These are phyloP conservation scores for Cutaneotrichosporon dermatis DNA, from an alignment of 1,284 basidiomycete species.

Conservation along the genomic window DNA sequence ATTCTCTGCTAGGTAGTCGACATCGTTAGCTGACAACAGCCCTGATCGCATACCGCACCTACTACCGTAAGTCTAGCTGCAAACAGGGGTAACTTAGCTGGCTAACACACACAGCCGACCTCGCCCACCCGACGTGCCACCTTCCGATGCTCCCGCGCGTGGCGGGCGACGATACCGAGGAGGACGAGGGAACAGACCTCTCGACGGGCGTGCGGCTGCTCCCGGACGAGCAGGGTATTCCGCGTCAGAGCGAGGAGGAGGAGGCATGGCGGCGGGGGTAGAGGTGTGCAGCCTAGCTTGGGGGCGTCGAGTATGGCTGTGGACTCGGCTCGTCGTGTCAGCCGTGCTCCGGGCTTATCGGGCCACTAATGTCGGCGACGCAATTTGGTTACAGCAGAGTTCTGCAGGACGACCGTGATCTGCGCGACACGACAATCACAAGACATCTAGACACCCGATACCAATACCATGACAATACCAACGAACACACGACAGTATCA, in stretches of 20 bases:
- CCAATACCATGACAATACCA: no score
- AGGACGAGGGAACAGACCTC: conserved; percentile 1
- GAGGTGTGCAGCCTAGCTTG: background rate
- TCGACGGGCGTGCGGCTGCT: conserved; percentile 28
- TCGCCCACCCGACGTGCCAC: conserved; percentile 55
- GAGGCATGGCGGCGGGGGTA: conserved; percentile 4
- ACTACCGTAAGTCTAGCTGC: conserved; percentile 53
- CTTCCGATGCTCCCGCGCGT: conserved; percentile 67
- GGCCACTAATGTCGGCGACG: no score
- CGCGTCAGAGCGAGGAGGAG: conserved; percentile 40
- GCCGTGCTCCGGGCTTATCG: background rate
- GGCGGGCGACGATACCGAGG: conserved; percentile 20
- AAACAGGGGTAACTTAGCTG: conserved; percentile 16
- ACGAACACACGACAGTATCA: no score
- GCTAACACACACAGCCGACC: conserved; percentile 25
- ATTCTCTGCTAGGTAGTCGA: conserved; percentile 45
- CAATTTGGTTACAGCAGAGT: background rate
- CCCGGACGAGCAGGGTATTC: conserved; percentile 25
- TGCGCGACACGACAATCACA: no score
- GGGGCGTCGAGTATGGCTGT: background rate
- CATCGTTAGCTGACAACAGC: conserved; percentile 42
- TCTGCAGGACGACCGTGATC: background rate
- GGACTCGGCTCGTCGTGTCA: background rate
- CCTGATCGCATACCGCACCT: conserved; percentile 71
- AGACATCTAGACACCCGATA: no score